Conservation (phyloP, 1,284 basidiomycete species). For the Nidula niveotomentosa region DNA sequence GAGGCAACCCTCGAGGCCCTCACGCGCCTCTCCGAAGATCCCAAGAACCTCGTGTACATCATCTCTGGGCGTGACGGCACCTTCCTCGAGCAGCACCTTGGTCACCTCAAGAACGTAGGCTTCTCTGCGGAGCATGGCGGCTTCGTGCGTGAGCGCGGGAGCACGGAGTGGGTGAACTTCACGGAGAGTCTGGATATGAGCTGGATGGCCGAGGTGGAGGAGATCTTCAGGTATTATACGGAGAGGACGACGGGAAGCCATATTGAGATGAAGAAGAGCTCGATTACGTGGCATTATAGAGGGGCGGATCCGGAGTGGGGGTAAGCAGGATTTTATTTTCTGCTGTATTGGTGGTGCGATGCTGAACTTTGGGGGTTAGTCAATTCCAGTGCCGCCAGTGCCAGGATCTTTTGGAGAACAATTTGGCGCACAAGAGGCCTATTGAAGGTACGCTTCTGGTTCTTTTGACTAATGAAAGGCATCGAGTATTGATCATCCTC, state of each 20-base stretch:
- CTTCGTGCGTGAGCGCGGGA: constrained; percentile 80
- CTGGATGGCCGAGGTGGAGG: constrained; percentile 95
- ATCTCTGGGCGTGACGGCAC: constrained; percentile 96
- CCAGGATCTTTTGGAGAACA: constrained; percentile 94
- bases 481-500: constrained; percentile 4
- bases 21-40: constrained; percentile 72
- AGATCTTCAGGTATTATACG: constrained; percentile 96
- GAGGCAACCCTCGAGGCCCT: constrained; percentile 77
- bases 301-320: constrained; percentile 95
- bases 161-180: constrained; percentile 80
- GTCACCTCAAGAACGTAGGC: constrained; percentile 81
- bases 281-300: constrained; percentile 98
- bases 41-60: constrained; percentile 92
- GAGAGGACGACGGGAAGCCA: constrained; percentile 95
- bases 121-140: constrained; percentile 97
- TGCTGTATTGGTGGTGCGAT: constrained; percentile 1
- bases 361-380: constrained; percentile 34
- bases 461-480: constrained; percentile 12
- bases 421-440: constrained; percentile 82
- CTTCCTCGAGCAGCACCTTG: constrained; percentile 92
- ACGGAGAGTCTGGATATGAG: constrained; percentile 94
- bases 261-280: constrained; percentile 96
- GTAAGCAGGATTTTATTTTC: constrained; percentile 38
- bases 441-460: constrained; percentile 66
- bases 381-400: constrained; percentile 95